Evolutionary conservation across 225 moss, liverwort and hornwort species (phyloP), one percentile per base, ranked within the genome.

Genomic region (Anthoceros angustus): DNA sequence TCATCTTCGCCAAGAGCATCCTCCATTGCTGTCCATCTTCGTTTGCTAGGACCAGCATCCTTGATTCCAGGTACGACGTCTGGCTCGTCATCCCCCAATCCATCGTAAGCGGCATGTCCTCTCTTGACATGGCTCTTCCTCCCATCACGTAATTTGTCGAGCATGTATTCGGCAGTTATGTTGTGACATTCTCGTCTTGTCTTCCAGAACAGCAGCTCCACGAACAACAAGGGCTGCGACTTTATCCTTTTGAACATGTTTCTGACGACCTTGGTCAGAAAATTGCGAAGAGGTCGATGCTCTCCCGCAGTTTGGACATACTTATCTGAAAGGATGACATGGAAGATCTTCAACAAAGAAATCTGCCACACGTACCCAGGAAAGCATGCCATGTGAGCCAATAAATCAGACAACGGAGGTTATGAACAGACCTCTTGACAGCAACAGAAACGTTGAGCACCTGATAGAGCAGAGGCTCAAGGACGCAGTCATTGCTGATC

Each of bases 171-270:
- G 7, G 84, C 86, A 67, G 83, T 74, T 63, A 98, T 98, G 38
- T 81, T 75, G 43, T 86, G 87, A 68, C 98, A 98, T 48, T 92
- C 98, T 61, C 75, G 66, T 67, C 81, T 80, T 0, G 78, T 76
- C 76, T 98, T 98, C 98, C 98, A 98, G 81, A 92, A 98, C 64
- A 98, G 81, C 21, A 98, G 74, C 65, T 98, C 98, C 39, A 98
- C 81, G 73, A 89, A 98, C 11, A 92, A 69, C 72, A 98, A 77
- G 2, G 98, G 92, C 39, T 89, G 81, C 25, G 72, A 70, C 72
- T 79, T 87, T 62, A 98, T 71, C 69, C 92, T 98, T 48, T 84
- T 78, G 65, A 92, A 87, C 46, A 92, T 80, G 62, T 77, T 82
- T 21, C 84, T 78, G 24, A 92, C 81, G 70, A 92, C 65, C 73